These are phyloP conservation scores for Polyplosphaeria fusca DNA, from an alignment of 495 filamentous ascomycete genomes.

Conservation along the genomic window DNA sequence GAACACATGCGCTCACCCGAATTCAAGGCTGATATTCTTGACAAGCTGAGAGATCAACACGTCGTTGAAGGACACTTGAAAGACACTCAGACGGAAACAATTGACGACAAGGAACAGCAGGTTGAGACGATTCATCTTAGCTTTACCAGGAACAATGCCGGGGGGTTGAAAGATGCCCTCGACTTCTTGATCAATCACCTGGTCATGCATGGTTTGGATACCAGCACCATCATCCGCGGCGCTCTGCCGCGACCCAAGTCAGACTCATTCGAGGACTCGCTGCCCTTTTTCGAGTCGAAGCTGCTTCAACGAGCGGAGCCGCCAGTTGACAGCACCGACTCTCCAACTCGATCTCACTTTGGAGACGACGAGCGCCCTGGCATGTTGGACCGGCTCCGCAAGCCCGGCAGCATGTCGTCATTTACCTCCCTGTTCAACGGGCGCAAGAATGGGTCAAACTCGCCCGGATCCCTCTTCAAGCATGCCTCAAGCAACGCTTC, in stretches of 20 bases:
- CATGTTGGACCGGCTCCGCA: conserved; percentile 83
- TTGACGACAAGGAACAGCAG: conserved; percentile 35
- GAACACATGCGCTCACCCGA: conserved; percentile 74
- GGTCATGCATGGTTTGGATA: conserved; percentile 78
- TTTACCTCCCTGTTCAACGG: conserved; percentile 89
- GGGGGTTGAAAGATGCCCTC: conserved; percentile 90
- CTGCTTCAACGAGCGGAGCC: conserved; percentile 85
- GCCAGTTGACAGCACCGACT: conserved; percentile 69
- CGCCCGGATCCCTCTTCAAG: conserved; percentile 78
- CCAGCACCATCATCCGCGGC: conserved; percentile 83
- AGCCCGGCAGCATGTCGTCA: conserved; percentile 88
- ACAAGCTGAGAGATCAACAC: conserved; percentile 85
- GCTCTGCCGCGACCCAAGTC: conserved; percentile 94
- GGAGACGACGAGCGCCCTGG: conserved; percentile 70
- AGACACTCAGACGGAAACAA: conserved; percentile 36
- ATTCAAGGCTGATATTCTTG: conserved; percentile 71
- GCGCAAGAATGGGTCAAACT: conserved; percentile 85
- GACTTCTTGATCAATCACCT: conserved; percentile 86
- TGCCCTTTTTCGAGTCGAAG: conserved; percentile 95
- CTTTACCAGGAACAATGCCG: conserved; percentile 96
- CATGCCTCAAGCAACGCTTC: conserved; percentile 90
- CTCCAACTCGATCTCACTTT: conserved; percentile 76
- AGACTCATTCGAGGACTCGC: conserved; percentile 94
- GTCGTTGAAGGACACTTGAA: conserved; percentile 77
- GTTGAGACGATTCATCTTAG: conserved; percentile 59